phyloP scores from a whole-genome alignment of 2,329 filamentous ascomycete genomes.

The Fonsecaea multimorphosa region DNA sequence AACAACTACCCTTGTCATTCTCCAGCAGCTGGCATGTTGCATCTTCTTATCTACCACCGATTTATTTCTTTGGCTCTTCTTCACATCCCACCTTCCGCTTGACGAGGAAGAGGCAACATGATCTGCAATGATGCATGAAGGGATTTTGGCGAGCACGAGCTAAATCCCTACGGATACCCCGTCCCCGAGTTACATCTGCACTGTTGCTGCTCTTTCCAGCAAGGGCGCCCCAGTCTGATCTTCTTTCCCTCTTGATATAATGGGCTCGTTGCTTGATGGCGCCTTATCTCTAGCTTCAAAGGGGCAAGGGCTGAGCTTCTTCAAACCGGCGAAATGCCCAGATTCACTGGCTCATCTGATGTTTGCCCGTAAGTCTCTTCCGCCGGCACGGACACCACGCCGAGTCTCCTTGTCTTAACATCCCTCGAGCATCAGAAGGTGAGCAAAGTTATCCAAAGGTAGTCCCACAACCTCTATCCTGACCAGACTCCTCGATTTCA shows the following conservation, averaged over 20 bases:
- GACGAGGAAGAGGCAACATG: not conserved
- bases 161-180: not conserved
- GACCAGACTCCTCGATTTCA: no score
- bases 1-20: not conserved
- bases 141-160: not conserved
- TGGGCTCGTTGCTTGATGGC: not conserved
- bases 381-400: not conserved
- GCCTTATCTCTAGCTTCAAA: slow-evolving; percentile 15
- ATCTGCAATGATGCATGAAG: not conserved
- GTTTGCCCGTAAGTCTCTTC: not conserved
- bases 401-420: not conserved
- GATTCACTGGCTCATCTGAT: not conserved
- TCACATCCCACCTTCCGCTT: no score
- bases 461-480: no score
- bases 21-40: not conserved
- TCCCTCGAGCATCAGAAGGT: not conserved
- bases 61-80: no score
- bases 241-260: slow-evolving; percentile 6
- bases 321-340: not conserved
- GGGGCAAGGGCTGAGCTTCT: no score
- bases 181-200: not conserved
- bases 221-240: not conserved
- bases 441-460: not conserved
- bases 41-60: not conserved
- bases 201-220: slow-evolving; percentile 7